Evolutionary conservation across 1,139 yeast species (phyloP).

Genomic region (Dujonia santamariae): DNA sequence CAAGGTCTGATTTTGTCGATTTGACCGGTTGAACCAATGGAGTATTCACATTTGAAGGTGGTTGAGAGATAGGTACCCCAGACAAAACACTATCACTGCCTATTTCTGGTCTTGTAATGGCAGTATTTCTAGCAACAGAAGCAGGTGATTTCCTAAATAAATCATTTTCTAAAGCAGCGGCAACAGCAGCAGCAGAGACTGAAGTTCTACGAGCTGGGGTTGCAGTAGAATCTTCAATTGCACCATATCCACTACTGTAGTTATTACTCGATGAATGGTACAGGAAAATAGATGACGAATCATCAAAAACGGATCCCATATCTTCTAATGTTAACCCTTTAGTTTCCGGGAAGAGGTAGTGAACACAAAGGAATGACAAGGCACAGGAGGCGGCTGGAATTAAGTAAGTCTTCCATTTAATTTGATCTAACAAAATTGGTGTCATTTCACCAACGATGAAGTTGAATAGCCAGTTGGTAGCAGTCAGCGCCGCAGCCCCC

Average conservation of each 20-base stretch:
- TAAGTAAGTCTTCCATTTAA: slow-evolving; percentile 78
- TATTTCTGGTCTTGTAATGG: slow-evolving; percentile 28
- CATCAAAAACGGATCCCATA: slow-evolving; percentile 53
- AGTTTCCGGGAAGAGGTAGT: slow-evolving; percentile 51
- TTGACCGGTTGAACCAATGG: slow-evolving; percentile 10
- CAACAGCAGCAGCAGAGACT: slow-evolving; percentile 16
- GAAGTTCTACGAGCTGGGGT: slow-evolving; percentile 17
- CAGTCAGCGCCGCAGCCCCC: slow-evolving; percentile 89
- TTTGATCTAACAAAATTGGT: slow-evolving; percentile 74
- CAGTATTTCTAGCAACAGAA: slow-evolving; percentile 38
- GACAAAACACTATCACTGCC: slow-evolving; percentile 20
- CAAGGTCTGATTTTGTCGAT: slow-evolving; percentile 19
- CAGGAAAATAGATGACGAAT: slow-evolving; percentile 42
- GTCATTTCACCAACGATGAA: slow-evolving; percentile 90
- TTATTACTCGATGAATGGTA: slow-evolving; percentile 29
- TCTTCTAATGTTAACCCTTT: slow-evolving; percentile 53
- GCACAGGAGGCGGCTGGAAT: slow-evolving; percentile 79
- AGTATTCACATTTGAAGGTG: slow-evolving; percentile 11
- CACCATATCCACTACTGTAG: not conserved
- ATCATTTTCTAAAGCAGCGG: slow-evolving; percentile 13
- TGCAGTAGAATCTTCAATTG: slow-evolving; percentile 7
- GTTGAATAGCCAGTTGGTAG: slow-evolving; percentile 93
- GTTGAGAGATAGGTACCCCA: slow-evolving; percentile 21
- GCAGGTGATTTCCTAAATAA: slow-evolving; percentile 33
- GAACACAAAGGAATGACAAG: slow-evolving; percentile 58